phyloP scores from a whole-genome alignment of 2,329 filamentous ascomycete species.

The Dactylellina leptospora region DNA sequence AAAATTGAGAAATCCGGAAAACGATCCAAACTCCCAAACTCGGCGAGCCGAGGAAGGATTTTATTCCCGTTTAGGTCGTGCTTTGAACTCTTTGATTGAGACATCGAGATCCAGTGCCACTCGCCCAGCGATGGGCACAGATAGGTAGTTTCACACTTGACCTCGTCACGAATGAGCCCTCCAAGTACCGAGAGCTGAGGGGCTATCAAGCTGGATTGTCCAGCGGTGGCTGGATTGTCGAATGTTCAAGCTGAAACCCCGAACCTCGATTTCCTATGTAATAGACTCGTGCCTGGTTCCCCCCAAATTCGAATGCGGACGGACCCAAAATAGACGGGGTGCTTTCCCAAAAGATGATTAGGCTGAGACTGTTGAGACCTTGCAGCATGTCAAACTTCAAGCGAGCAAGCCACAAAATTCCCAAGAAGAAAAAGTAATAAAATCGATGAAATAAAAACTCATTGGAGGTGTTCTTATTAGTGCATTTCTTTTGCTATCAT shows the following conservation, averaged over 20 bases:
- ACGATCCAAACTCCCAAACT: not conserved
- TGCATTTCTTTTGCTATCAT: constrained; percentile 10
- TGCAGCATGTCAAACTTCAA: constrained; percentile 45
- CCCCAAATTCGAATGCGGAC: constrained; percentile 3
- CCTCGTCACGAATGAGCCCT: no score
- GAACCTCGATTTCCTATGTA: not conserved
- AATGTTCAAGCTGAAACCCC: constrained; percentile 3
- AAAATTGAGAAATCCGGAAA: not conserved
- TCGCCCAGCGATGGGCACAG: no score
- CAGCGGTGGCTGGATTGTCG: not conserved
- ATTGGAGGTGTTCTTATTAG: constrained; percentile 38
- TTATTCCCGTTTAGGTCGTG: constrained; percentile 44
- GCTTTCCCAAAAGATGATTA: constrained; percentile 11
- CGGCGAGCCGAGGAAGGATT: not conserved
- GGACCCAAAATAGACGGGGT: not conserved
- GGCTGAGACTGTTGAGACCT: constrained; percentile 9
- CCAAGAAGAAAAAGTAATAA: no score
- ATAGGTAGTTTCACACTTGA: no score
- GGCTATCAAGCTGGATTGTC: no score
- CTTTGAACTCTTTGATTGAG: constrained; percentile 45
- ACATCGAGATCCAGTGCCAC: no score
- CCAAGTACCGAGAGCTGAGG: no score
- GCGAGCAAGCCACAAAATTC: constrained; percentile 48
- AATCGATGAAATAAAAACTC: no score
- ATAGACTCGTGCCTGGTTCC: constrained; percentile 8